phyloP scores from a whole-genome alignment of 2,329 filamentous ascomycete genomes.

The Exophiala spinifera region DNA sequence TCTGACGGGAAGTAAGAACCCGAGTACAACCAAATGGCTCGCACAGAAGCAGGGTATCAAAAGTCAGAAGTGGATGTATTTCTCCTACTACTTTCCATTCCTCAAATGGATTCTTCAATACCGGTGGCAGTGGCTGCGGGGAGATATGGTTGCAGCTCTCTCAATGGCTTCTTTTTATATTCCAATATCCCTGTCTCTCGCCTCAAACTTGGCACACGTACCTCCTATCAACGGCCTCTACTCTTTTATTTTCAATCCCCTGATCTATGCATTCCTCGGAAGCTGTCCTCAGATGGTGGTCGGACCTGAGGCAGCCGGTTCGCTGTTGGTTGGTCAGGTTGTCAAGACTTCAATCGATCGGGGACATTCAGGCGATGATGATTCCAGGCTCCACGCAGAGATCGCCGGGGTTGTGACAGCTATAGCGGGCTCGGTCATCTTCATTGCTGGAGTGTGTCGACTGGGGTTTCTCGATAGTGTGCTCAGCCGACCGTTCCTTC shows the following conservation, averaged over 20 bases:
- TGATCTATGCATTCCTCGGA: slow-evolving; percentile 86
- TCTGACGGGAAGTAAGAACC: slow-evolving; percentile 42
- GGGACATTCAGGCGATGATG: slow-evolving; percentile 62
- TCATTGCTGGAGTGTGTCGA: slow-evolving; percentile 79
- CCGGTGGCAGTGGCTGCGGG: slow-evolving; percentile 72
- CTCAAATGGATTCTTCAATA: slow-evolving; percentile 90
- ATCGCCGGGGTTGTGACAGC: slow-evolving; percentile 86
- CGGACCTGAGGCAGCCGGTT: slow-evolving; percentile 90
- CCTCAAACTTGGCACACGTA: slow-evolving; percentile 86
- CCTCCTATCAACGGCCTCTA: slow-evolving; percentile 93
- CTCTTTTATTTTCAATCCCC: slow-evolving; percentile 85
- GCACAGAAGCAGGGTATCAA: slow-evolving; percentile 71
- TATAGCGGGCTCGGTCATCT: slow-evolving; percentile 80
- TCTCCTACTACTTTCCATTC: slow-evolving; percentile 90
- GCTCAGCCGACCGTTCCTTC: slow-evolving; percentile 82
- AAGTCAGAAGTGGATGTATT: slow-evolving; percentile 74
- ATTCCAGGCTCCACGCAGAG: slow-evolving; percentile 70
- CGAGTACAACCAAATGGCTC: slow-evolving; percentile 69
- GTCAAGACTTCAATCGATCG: slow-evolving; percentile 72
- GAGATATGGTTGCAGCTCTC: slow-evolving; percentile 81
- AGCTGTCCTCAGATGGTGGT: slow-evolving; percentile 92
- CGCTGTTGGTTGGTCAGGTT: slow-evolving; percentile 82
- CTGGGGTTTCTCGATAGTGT: slow-evolving; percentile 94
- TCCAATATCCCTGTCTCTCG: slow-evolving; percentile 91
- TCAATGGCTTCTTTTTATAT: slow-evolving; percentile 99